These are phyloP conservation scores for Vaccinium myrtillus DNA, from an alignment of 148 eudicot genomes.

Conservation along the genomic window DNA sequence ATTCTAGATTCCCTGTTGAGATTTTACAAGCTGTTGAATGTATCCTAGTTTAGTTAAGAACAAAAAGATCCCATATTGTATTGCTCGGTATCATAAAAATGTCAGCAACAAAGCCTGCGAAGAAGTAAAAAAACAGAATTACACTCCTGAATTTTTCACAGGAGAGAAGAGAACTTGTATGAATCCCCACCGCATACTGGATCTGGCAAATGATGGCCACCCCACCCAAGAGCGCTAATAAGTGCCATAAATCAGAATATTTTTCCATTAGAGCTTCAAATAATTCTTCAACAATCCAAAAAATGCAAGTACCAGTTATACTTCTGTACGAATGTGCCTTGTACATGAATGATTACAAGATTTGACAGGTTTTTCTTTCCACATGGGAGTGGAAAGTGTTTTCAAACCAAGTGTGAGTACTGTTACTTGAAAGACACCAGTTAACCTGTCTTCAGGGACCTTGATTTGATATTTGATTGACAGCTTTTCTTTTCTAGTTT, in stretches of 20 bases:
- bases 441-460: not conserved
- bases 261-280: not conserved
- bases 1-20: not conserved
- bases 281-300: not conserved
- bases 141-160: not conserved
- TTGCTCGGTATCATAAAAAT: not conserved
- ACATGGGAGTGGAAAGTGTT: not conserved
- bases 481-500: not conserved
- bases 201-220: not conserved
- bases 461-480: not conserved
- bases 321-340: not conserved
- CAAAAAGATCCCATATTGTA: not conserved
- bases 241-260: not conserved
- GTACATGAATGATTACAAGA: not conserved
- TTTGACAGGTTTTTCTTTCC: not conserved
- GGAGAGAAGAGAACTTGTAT: not conserved
- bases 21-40: not conserved
- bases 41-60: not conserved
- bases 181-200: not conserved
- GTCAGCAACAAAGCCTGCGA: not conserved
- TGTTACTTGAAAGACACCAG: not conserved
- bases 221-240: not conserved
- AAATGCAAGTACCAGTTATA: not conserved
- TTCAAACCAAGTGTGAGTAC: not conserved
- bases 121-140: slow-evolving; percentile 3